Conservation (phyloP, 73 alveolate genomes). For the Blepharisma stoltei region DNA sequence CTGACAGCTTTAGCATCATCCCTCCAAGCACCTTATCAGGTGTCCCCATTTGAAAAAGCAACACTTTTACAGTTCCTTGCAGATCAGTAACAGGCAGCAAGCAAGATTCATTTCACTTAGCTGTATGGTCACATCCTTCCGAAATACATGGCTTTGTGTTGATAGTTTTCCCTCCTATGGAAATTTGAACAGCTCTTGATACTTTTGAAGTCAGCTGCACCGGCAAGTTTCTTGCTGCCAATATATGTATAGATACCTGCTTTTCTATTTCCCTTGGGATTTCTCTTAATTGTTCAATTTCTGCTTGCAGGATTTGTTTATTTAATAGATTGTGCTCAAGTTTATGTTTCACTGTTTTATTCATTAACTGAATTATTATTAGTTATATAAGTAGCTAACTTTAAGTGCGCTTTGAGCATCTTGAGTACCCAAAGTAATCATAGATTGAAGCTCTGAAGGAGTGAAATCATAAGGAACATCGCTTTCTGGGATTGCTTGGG, state of each 20-base stretch:
- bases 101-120: slow-evolving; percentile 10
- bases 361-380: neutral
- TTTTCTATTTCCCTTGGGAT: neutral
- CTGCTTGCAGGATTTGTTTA: slow-evolving; percentile 9
- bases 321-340: neutral
- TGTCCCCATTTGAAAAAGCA: neutral
- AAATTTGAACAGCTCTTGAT: neutral
- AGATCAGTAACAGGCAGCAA: neutral
- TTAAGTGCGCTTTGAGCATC: slow-evolving; percentile 12
- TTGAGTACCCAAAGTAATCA: neutral
- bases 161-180: neutral
- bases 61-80: neutral
- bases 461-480: slow-evolving; percentile 6
- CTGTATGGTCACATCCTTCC: slow-evolving; percentile 9
- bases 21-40: slow-evolving; percentile 21
- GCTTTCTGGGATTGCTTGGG: neutral
- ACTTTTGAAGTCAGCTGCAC: neutral
- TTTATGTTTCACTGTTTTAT: neutral
- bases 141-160: neutral
- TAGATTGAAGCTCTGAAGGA: neutral
- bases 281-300: neutral
- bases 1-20: neutral
- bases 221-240: slow-evolving; percentile 6
- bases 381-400: neutral
- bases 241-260: neutral